Conservation (phyloP, 2,329 filamentous ascomycete genomes). For the Plectosphaerella sp. region DNA sequence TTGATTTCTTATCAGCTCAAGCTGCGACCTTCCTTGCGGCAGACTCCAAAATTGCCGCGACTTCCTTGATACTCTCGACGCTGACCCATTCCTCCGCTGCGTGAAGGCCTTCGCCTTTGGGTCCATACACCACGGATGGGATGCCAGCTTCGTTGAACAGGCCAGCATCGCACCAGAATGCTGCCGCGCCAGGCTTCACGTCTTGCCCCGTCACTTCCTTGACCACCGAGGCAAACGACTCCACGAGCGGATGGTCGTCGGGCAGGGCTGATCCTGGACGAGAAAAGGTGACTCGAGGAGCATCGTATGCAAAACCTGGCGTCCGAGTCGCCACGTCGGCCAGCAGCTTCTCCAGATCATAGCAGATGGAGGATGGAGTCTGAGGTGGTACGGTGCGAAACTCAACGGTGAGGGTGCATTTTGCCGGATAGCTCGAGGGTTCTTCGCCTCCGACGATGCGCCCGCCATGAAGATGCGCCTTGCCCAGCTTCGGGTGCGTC, state of each 20-base stretch:
- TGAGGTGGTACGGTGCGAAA: constrained; percentile 42
- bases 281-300: constrained; percentile 30
- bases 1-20: background rate
- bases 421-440: constrained; percentile 43
- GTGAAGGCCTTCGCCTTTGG: constrained; percentile 43
- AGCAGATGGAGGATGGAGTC: constrained; percentile 27
- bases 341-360: constrained; percentile 33
- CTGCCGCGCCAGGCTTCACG: constrained; percentile 19
- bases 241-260: constrained; percentile 33
- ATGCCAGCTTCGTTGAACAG: constrained; percentile 39
- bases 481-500: constrained; percentile 26
- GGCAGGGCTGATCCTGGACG: constrained; percentile 37
- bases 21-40: background rate
- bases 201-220: constrained; percentile 18
- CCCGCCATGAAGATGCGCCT: constrained; percentile 40
- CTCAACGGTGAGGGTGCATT: constrained; percentile 44
- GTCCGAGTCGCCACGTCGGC: constrained; percentile 23
- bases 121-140: constrained; percentile 41
- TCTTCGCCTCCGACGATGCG: constrained; percentile 47
- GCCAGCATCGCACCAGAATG: constrained; percentile 49
- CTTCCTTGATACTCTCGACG: constrained; percentile 32
- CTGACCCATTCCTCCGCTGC: constrained; percentile 45
- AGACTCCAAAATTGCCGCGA: constrained; percentile 10
- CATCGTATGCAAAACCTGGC: constrained; percentile 32
- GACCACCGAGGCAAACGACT: constrained; percentile 13